Evolutionary conservation across 2,329 filamentous ascomycete genomes (phyloP).

Genomic region (Tetracladium maxilliforme): DNA sequence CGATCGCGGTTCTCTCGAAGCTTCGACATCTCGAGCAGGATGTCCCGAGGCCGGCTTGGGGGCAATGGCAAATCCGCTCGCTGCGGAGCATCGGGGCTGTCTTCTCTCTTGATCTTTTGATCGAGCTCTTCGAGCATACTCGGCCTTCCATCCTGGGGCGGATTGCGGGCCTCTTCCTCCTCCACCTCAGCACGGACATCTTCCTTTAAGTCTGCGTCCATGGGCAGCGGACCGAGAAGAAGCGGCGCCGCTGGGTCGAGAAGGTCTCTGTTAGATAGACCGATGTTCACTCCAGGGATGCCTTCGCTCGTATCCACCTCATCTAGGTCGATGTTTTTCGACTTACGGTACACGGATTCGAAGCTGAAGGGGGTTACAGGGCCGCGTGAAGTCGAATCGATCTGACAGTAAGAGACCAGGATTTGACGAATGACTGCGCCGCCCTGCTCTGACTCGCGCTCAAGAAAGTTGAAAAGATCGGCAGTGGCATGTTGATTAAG

Average conservation of each 20-base stretch:
- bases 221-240: conserved; percentile 66
- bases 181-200: conserved; percentile 80
- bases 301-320: conserved; percentile 47
- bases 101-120: conserved; percentile 75
- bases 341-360: conserved; percentile 40
- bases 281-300: conserved; percentile 45
- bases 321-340: conserved; percentile 44
- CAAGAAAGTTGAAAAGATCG: conserved; percentile 75
- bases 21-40: conserved; percentile 87
- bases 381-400: conserved; percentile 43
- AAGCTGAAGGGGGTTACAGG: conserved; percentile 51
- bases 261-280: conserved; percentile 44
- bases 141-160: conserved; percentile 54
- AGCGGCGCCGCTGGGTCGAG: conserved; percentile 42
- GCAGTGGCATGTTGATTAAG: conserved; percentile 76
- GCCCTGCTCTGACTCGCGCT: conserved; percentile 71
- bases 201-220: conserved; percentile 68
- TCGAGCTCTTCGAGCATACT: conserved; percentile 81
- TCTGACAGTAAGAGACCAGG: conserved; percentile 43
- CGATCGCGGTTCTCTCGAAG: conserved; percentile 86
- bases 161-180: conserved; percentile 68
- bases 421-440: conserved; percentile 66
- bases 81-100: conserved; percentile 68
- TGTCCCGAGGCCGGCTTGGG: conserved; percentile 75
- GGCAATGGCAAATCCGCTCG: conserved; percentile 74